These are phyloP conservation scores for Aurantiochytrium sp. DNA, from an alignment of 108 stramenopile genomes.

Conservation along the genomic window DNA sequence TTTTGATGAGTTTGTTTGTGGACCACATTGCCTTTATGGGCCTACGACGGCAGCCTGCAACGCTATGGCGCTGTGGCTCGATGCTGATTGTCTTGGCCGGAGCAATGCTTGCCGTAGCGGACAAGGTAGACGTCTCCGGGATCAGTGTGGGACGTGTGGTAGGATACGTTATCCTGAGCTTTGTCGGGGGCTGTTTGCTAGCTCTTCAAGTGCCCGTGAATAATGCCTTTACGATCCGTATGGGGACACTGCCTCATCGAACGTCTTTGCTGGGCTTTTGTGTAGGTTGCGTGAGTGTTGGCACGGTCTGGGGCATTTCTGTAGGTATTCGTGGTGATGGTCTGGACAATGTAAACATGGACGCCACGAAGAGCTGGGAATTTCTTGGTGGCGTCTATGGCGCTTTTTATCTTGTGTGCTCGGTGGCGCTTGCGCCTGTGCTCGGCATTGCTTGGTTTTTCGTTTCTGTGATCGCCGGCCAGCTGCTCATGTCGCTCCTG, in stretches of 20 bases:
- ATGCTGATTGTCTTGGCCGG: neutral
- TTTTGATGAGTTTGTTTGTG: neutral
- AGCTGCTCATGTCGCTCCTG: neutral
- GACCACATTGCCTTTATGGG: neutral
- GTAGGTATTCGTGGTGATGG: neutral
- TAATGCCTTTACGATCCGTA: neutral
- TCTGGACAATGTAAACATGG: neutral
- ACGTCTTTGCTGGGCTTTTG: neutral
- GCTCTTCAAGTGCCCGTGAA: neutral
- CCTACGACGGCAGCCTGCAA: neutral
- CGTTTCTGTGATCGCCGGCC: neutral
- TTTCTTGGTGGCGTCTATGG: neutral
- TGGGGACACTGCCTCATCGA: neutral
- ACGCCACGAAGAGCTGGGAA: neutral
- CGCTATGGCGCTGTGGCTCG: neutral
- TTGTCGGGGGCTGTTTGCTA: neutral
- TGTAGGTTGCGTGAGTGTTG: neutral
- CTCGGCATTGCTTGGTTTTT: neutral
- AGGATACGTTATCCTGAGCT: neutral
- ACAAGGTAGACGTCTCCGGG: neutral
- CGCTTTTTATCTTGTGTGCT: neutral
- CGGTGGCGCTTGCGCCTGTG: neutral
- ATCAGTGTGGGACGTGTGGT: neutral
- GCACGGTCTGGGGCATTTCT: neutral
- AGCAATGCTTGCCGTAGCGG: neutral